phyloP scores from a whole-genome alignment of 2,329 filamentous ascomycete species.

The Fonsecaea pedrosoi region DNA sequence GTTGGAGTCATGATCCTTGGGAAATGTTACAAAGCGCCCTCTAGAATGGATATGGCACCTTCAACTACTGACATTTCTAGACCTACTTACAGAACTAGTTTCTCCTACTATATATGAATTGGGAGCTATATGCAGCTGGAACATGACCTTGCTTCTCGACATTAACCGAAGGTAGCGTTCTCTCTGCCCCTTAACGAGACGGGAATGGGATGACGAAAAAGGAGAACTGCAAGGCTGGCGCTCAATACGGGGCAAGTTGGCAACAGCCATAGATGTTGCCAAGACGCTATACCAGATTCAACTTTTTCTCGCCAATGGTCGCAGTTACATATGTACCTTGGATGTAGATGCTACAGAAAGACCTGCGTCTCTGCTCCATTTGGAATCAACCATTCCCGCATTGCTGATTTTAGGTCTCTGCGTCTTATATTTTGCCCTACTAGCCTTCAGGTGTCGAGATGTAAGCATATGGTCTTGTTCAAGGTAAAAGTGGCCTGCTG shows the following conservation, averaged over 20 bases:
- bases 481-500: not conserved
- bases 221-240: not conserved
- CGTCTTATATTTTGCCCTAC: not conserved
- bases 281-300: slow-evolving; percentile 1
- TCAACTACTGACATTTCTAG: too few relatives aligned
- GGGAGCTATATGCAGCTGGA: too few relatives aligned
- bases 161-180: too few relatives aligned
- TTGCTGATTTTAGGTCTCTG: slow-evolving; percentile 54
- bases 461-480: slow-evolving; percentile 3
- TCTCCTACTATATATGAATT: too few relatives aligned
- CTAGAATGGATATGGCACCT: too few relatives aligned
- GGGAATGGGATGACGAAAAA: not conserved
- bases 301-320: slow-evolving; percentile 64
- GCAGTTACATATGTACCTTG: too few relatives aligned
- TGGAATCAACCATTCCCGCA: not conserved
- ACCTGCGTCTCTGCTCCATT: not conserved
- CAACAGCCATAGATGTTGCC: not conserved
- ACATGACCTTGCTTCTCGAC: too few relatives aligned
- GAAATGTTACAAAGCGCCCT: too few relatives aligned
- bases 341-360: not conserved
- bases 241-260: not conserved
- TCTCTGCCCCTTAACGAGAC: not conserved
- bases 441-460: slow-evolving; percentile 6
- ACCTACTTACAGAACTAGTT: too few relatives aligned
- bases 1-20: too few relatives aligned